phyloP scores from a whole-genome alignment of 331 rosid genomes.

The Telfairia occidentalis region DNA sequence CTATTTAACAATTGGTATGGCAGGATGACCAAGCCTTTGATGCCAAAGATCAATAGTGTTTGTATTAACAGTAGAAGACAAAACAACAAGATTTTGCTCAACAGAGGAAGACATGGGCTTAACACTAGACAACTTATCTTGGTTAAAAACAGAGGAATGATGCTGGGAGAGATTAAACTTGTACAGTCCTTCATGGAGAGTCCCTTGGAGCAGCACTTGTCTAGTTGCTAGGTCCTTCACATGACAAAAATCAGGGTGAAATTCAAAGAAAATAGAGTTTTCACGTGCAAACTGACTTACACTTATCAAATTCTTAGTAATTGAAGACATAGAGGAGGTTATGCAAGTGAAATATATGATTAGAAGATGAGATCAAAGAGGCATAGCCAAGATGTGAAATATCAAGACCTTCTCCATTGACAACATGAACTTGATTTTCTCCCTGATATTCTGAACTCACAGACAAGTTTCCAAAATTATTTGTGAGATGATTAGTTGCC shows the following conservation, averaged over 20 bases:
- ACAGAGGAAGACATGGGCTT: too few species aligned
- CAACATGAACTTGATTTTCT: not conserved
- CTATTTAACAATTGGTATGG: too few species aligned
- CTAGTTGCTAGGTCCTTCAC: not conserved
- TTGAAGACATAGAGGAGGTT: not conserved
- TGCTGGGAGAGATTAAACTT: too few species aligned
- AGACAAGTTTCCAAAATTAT: too few species aligned
- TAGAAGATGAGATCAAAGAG: not conserved
- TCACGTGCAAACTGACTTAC: not conserved
- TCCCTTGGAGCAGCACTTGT: not conserved
- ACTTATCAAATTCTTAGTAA: not conserved
- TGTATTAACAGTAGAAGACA: too few species aligned
- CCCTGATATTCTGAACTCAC: not conserved
- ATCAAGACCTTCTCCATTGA: not conserved
- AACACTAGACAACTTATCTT: too few species aligned
- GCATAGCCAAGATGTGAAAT: not conserved
- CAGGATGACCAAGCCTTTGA: too few species aligned
- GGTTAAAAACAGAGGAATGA: too few species aligned
- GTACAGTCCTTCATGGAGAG: not conserved
- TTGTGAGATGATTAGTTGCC: not conserved
- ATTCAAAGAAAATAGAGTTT: too few species aligned
- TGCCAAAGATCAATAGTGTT: too few species aligned
- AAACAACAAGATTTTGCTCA: too few species aligned
- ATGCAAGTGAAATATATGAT: not conserved
- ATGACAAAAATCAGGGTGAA: not conserved